Conservation (phyloP, 192 early-diverging fungal genomes). For the Coemansia sp. region DNA sequence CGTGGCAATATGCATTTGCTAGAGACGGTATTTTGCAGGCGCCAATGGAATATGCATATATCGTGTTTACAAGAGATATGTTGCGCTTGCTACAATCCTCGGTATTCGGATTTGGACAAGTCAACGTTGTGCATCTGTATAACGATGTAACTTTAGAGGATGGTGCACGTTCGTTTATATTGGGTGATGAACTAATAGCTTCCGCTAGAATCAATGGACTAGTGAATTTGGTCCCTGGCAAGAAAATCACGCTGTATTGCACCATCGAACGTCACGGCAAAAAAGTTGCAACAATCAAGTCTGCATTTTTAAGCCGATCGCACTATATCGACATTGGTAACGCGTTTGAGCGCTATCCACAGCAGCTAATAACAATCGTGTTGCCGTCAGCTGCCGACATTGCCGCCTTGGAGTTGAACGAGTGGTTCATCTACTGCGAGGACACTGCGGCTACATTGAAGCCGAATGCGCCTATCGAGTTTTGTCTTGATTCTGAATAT, state of each 20-base stretch:
- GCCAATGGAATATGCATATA: too few species aligned
- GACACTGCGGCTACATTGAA: slow-evolving; percentile 26
- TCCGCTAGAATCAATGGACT: slow-evolving; percentile 79
- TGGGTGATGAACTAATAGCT: slow-evolving; percentile 88
- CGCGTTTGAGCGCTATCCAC: slow-evolving; percentile 67
- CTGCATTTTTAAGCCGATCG: slow-evolving; percentile 69
- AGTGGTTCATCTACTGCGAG: slow-evolving; percentile 67
- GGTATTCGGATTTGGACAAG: too few species aligned
- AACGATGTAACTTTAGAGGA: slow-evolving; percentile 91
- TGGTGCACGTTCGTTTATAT: slow-evolving; percentile 64
- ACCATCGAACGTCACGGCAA: not conserved
- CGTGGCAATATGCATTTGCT: too few species aligned
- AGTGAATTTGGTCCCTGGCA: slow-evolving; percentile 77
- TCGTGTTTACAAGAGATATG: too few species aligned
- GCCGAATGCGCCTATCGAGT: slow-evolving; percentile 68
- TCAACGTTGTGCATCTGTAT: slow-evolving; percentile 61
- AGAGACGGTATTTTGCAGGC: too few species aligned
- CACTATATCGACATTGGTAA: slow-evolving; percentile 60
- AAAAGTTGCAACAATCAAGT: slow-evolving; percentile 46
- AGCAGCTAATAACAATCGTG: slow-evolving; percentile 66
- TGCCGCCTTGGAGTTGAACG: slow-evolving; percentile 74
- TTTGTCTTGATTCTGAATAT: slow-evolving; percentile 72
- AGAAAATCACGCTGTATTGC: slow-evolving; percentile 27
- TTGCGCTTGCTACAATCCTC: too few species aligned
- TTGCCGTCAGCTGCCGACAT: slow-evolving; percentile 69